Base-by-base conservation (phyloP, 2,329 filamentous ascomycete species). In the Didymella pomorum region DNA sequence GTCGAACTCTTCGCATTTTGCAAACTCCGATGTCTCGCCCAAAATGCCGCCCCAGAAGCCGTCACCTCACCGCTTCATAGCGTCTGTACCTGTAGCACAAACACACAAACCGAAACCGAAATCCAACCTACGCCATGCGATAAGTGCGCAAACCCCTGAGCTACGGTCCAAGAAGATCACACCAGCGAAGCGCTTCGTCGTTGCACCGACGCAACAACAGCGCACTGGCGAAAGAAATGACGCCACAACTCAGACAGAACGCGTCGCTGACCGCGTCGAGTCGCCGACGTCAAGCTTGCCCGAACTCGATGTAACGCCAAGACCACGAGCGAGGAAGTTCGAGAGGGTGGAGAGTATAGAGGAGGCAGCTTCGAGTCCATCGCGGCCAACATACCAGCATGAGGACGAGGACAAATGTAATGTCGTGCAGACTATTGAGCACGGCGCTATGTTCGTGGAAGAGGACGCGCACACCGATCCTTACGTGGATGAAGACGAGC, bases 301-400 rank as follows among this genome's bases (percentile, higher is more conserved):
- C 0, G 42, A 25, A 2, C 14, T 47, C 29, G 35, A 39, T n/a
- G 35, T 39, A n/a, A 42, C 26, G 28, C 56, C 50, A 23, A 39
- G 52, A 2, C 28, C 33, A 6, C 42, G 28, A 26, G 23, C 31
- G 41, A 20, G 43, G 46, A 57, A 43, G 18, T 47, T 73, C 2
- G 60, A 64, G n/a, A 64, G 66, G 25, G 65, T 72, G 2, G 75
- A 78, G 46, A 77, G 72, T 45, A 78, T 78, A 44, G 68, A 76
- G 12, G 70, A 70, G 21, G 52, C 52, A 3, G 52, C 37, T 46
- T 66, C 64, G 4, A 71, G 68, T 55, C 63, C 59, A 1, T 56
- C 58, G 10, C 58, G 53, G 8, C 39, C 56, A 9, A 35, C 26
- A 2, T 55, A 64, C 16, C 58, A 60, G 7, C 25, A 62, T 42